phyloP scores from a whole-genome alignment of 164 flowering plant species.

The Sedum album region DNA sequence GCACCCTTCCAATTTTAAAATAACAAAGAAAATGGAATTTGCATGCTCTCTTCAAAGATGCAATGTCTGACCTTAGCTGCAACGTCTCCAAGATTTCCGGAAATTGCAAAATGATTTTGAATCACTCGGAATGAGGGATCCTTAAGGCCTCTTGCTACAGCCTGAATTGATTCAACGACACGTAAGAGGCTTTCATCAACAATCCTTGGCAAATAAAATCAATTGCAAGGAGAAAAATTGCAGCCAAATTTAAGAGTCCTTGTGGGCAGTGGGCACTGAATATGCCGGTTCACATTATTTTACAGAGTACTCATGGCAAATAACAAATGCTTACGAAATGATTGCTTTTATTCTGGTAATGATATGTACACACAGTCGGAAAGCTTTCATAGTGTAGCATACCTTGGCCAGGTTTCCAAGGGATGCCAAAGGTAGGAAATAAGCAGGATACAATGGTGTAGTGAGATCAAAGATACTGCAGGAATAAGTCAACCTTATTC shows the following conservation, averaged over 20 bases:
- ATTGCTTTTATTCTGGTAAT: neutral
- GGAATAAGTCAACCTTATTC: neutral
- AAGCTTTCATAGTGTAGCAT: conserved; percentile 6
- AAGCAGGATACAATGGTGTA: conserved; percentile 71
- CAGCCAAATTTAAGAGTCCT: neutral
- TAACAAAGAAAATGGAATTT: neutral
- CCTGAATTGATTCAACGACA: conserved; percentile 31
- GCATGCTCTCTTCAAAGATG: neutral
- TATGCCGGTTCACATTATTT: neutral
- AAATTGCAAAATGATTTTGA: conserved; percentile 84
- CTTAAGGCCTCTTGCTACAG: conserved; percentile 87
- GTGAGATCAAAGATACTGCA: conserved; percentile 90
- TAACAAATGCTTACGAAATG: neutral
- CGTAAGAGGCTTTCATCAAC: neutral
- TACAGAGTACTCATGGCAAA: neutral
- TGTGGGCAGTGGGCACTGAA: neutral
- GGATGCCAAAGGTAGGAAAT: conserved; percentile 85
- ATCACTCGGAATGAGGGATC: conserved; percentile 94
- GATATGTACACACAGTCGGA: neutral
- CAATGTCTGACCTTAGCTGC: conserved; percentile 54
- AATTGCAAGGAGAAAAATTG: neutral
- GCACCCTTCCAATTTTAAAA: neutral
- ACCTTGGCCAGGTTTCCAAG: conserved; percentile 95
- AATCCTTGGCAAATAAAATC: neutral
- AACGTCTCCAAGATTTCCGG: conserved; percentile 86